Base-by-base conservation (phyloP, 2,329 filamentous ascomycete species). In the Aureobasidium mangrovei region DNA sequence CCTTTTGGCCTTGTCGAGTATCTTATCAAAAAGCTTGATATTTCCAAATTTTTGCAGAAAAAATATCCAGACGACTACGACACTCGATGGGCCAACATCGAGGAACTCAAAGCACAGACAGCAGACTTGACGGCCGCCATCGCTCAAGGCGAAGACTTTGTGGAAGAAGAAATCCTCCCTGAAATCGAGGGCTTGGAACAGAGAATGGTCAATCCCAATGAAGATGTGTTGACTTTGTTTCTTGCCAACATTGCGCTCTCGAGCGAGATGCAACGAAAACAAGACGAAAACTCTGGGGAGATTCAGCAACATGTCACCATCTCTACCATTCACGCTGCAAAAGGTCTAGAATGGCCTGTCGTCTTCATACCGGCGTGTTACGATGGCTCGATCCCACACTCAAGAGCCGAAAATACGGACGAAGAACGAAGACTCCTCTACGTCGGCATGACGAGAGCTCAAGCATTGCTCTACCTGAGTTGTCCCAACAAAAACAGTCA, bases 301-400 rank as follows among this genome's bases (percentile, higher is more conserved):
- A 79, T 69, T 1, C 63, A 70, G 35, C 58, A 54, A 42, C 49
- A 55, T 27, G 81, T 97, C 24, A 96, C 91, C 0, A 88, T 98
- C 27, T 96, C 90, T 4, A 98, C 91, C 0, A 96, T 98, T 8
- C 91, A 98, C 66, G 90, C 91, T 0, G 89, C 91, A 2, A 98
- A 98, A 69, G 91, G 91, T 3, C 76, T 98, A 1, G 91, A 98
- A 68, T 98, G 93, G 93, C 91, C 91, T 0, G 78, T 95, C 1
- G 89, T 97, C 1, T 97, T 97, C 67, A 83, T 97, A 12, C 91
- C 93, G 4, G 88, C 87, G 1, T 85, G 89, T 28, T 95, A 95
- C 65, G 82, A 90, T 44, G 93, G 91, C 0, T 91, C 86, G 2
- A 94, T 97, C 56, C 91, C 91, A 4, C 91, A 97, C 67, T 85